Evolutionary conservation across 768 basidiomycete species (phyloP).

Genomic region (Leucosporidium yakuticum): DNA sequence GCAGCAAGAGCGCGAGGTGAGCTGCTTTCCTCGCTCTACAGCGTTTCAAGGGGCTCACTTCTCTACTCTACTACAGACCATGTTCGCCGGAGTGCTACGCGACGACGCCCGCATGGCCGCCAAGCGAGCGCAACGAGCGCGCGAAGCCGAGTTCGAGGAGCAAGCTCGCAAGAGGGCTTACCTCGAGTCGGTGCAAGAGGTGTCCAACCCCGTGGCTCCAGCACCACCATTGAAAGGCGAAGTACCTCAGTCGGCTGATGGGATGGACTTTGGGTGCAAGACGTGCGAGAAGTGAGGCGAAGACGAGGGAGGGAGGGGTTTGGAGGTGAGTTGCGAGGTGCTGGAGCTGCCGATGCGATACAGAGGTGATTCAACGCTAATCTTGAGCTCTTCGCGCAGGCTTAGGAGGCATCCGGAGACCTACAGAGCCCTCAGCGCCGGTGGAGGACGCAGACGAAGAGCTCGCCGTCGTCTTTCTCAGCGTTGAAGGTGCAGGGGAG

Average conservation of each 20-base stretch:
- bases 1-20: constrained; percentile 28
- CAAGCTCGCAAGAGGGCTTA: constrained; percentile 30
- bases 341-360: too few species aligned
- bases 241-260: constrained; percentile 24
- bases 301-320: too few species aligned
- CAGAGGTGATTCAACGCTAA: too few species aligned
- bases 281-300: constrained; percentile 16
- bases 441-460: too few species aligned
- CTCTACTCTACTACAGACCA: constrained; percentile 12
- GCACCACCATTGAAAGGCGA: background rate
- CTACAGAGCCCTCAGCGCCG: too few species aligned
- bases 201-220: constrained; percentile 12
- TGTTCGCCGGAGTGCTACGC: constrained; percentile 32
- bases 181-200: constrained; percentile 24
- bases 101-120: constrained; percentile 25
- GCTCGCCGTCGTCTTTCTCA: too few species aligned
- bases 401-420: too few species aligned
- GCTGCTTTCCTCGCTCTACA: background rate
- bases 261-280: constrained; percentile 35
- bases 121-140: constrained; percentile 15
- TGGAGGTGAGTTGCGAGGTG: too few species aligned
- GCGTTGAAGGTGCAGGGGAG: too few species aligned
- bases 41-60: too few species aligned
- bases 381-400: too few species aligned
- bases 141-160: constrained; percentile 34